phyloP scores from a whole-genome alignment of 2,329 filamentous ascomycete species.

The Gyromitra esculenta region DNA sequence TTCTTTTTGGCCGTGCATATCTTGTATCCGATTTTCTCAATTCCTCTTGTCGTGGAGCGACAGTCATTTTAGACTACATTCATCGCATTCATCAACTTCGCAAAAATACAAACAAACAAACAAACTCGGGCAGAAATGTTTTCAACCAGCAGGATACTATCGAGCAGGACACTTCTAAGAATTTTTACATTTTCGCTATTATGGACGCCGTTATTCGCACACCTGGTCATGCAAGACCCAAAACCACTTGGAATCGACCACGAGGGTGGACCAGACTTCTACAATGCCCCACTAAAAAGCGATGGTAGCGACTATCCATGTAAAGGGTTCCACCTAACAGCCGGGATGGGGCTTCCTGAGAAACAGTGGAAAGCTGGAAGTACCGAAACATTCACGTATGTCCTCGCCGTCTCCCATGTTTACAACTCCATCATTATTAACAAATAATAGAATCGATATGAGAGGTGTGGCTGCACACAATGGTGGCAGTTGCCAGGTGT shows the following conservation, averaged over 20 bases:
- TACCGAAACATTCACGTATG: conserved; percentile 43
- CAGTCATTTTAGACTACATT: not conserved
- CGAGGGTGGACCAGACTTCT: conserved; percentile 45
- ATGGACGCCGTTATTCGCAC: conserved; percentile 37
- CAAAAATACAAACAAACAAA: conserved; percentile 24
- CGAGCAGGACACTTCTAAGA: not conserved
- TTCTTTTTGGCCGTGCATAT: conserved; percentile 28
- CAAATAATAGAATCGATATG: conserved; percentile 39
- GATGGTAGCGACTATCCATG: conserved; percentile 50
- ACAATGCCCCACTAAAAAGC: conserved; percentile 42
- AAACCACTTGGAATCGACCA: conserved; percentile 40
- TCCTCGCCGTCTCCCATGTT: not conserved
- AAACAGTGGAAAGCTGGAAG: conserved; percentile 43
- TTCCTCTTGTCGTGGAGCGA: conserved; percentile 20
- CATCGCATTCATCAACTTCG: not conserved
- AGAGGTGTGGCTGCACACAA: conserved; percentile 70
- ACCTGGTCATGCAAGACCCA: conserved; percentile 44
- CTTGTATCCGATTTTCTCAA: conserved; percentile 11
- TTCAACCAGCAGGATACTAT: not conserved
- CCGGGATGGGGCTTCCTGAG: conserved; percentile 41
- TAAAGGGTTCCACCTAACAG: conserved; percentile 49
- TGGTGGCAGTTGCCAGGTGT: conserved; percentile 91
- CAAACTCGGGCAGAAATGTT: not conserved
- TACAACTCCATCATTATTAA: not conserved
- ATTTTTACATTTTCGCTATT: conserved; percentile 28